phyloP scores from a whole-genome alignment of 106 monocot genomes.

The Acorus gramineus region DNA sequence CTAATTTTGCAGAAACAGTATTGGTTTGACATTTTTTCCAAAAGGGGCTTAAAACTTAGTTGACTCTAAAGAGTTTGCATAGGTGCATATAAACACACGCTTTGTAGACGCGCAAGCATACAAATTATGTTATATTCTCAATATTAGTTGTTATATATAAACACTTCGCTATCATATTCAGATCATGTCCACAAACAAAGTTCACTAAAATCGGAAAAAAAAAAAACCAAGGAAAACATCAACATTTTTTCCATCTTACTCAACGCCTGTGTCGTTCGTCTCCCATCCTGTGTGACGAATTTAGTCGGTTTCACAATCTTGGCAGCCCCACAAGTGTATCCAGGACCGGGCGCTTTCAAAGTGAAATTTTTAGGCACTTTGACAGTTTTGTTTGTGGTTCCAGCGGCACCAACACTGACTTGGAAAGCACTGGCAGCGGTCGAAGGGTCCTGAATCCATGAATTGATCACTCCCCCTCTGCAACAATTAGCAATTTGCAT shows the following conservation, averaged over 20 bases:
- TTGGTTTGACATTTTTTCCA: too few relatives aligned
- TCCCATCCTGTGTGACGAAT: constrained; percentile 46
- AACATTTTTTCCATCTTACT: constrained; percentile 28
- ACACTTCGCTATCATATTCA: too few relatives aligned
- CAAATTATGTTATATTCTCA: too few relatives aligned
- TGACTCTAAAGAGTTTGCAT: too few relatives aligned
- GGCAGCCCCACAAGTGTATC: constrained; percentile 61
- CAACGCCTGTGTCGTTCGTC: constrained; percentile 76
- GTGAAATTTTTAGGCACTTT: constrained; percentile 62
- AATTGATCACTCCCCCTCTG: constrained; percentile 67
- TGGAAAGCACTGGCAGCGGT: constrained; percentile 63
- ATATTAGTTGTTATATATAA: too few relatives aligned
- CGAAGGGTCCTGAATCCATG: constrained; percentile 52
- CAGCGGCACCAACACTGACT: constrained; percentile 49
- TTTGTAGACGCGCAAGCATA: too few relatives aligned
- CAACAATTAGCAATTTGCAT: constrained; percentile 79
- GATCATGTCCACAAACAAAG: too few relatives aligned
- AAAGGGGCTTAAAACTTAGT: too few relatives aligned
- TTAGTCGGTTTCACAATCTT: constrained; percentile 49
- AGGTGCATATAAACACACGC: too few relatives aligned
- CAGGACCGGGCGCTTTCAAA: constrained; percentile 57
- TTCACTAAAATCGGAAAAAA: too few relatives aligned
- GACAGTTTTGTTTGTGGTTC: constrained; percentile 66
- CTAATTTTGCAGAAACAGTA: too few relatives aligned
- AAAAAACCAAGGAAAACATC: too few relatives aligned